phyloP scores from a whole-genome alignment of 768 basidiomycete species.

The Gymnopilus junonius region DNA sequence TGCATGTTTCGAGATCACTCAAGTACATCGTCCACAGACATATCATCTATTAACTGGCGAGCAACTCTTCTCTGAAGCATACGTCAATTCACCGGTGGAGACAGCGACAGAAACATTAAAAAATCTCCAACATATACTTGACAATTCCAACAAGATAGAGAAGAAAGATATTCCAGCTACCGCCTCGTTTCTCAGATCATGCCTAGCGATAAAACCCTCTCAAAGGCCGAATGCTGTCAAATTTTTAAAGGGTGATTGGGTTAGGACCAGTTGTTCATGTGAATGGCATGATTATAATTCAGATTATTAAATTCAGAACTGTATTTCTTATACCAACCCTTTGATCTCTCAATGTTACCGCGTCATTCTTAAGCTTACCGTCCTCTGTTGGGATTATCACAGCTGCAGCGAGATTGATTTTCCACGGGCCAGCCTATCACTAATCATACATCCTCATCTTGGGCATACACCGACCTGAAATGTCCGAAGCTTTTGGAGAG shows the following conservation, averaged over 20 bases:
- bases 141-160: slow-evolving; percentile 8
- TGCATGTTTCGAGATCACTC: neutral
- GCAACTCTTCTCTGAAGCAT: slow-evolving; percentile 15
- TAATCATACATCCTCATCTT: no score
- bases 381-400: no score
- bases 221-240: slow-evolving; percentile 6
- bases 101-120: slow-evolving; percentile 8
- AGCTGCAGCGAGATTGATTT: no score
- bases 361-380: no score
- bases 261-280: slow-evolving; percentile 8
- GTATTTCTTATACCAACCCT: no score
- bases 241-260: slow-evolving; percentile 11
- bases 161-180: slow-evolving; percentile 6
- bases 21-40: neutral
- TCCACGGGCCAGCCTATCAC: no score
- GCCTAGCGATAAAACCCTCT: slow-evolving; percentile 9
- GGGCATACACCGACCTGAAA: no score
- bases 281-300: slow-evolving; percentile 13
- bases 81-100: slow-evolving; percentile 10
- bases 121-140: slow-evolving; percentile 12
- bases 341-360: no score
- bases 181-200: slow-evolving; percentile 11
- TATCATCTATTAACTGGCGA: slow-evolving; percentile 15
- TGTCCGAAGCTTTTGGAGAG: no score
- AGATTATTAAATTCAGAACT: no score